phyloP scores from a whole-genome alignment of 257 asterid species.

The Ophiorrhiza pumila region DNA sequence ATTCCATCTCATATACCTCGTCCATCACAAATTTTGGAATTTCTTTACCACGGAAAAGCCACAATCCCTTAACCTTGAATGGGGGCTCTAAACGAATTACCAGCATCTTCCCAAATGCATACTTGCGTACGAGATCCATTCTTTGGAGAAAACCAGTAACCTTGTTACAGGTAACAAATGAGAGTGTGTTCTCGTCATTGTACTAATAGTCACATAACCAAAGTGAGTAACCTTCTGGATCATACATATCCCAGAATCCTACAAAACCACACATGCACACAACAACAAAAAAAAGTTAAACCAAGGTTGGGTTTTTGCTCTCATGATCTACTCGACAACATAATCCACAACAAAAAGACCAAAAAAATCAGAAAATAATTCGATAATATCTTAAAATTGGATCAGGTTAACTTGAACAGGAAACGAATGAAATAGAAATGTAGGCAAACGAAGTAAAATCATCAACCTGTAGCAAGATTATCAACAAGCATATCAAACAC shows the following conservation, averaged over 20 bases:
- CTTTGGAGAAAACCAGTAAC: slow-evolving; percentile 92
- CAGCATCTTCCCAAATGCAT: slow-evolving; percentile 95
- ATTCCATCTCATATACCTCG: slow-evolving; percentile 90
- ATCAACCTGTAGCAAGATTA: no score
- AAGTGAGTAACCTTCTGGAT: slow-evolving; percentile 92
- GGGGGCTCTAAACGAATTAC: slow-evolving; percentile 73
- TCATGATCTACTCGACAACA: no score
- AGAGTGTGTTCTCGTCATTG: slow-evolving; percentile 82
- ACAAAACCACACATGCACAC: neutral
- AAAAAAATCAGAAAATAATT: neutral
- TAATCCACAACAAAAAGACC: neutral
- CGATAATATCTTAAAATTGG: neutral
- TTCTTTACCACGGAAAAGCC: slow-evolving; percentile 89
- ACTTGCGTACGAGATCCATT: slow-evolving; percentile 90
- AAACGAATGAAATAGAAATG: neutral
- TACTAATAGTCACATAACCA: slow-evolving; percentile 97
- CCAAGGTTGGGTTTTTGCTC: no score
- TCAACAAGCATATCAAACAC: no score
- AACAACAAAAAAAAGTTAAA: no score
- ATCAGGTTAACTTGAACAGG: neutral
- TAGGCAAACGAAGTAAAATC: no score
- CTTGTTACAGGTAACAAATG: slow-evolving; percentile 87
- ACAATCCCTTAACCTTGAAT: slow-evolving; percentile 84
- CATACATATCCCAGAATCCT: slow-evolving; percentile 99
- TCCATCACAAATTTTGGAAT: slow-evolving; percentile 75